These are phyloP conservation scores for Raddia guianensis DNA, from an alignment of 176 grass and related monocot genomes.

Conservation along the genomic window DNA sequence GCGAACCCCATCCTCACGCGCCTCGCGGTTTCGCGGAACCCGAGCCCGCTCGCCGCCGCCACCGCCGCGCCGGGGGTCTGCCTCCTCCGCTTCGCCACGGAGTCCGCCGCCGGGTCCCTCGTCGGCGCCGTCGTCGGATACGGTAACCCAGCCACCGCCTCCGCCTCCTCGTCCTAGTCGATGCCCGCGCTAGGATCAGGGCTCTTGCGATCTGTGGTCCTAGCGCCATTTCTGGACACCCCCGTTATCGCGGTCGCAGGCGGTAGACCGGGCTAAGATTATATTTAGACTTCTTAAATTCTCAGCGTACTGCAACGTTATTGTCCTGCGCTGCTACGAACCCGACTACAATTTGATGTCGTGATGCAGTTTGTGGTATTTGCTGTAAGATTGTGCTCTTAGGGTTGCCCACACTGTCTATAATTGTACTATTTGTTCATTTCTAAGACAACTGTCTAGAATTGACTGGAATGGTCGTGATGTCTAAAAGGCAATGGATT, in stretches of 20 bases:
- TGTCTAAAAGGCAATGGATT: too few species aligned
- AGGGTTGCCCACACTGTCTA: neutral
- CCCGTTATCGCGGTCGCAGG: neutral
- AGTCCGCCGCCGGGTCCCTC: conserved; percentile 62
- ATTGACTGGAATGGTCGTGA: neutral
- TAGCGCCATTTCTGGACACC: conserved; percentile 1
- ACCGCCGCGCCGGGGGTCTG: conserved; percentile 54
- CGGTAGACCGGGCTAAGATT: neutral
- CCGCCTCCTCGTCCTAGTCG: neutral
- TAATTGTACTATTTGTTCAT: neutral
- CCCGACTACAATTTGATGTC: neutral
- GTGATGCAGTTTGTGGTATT: neutral
- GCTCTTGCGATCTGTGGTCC: neutral
- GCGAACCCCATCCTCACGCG: conserved; percentile 51
- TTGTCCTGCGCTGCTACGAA: neutral
- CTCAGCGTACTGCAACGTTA: neutral
- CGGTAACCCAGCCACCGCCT: conserved; percentile 19
- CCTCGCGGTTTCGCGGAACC: conserved; percentile 57
- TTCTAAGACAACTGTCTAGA: neutral
- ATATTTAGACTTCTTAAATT: neutral
- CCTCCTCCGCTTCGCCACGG: conserved; percentile 62
- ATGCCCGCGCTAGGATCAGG: conserved; percentile 31
- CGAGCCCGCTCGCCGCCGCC: conserved; percentile 57
- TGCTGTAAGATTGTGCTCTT: neutral
- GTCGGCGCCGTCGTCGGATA: conserved; percentile 59